Evolutionary conservation across 495 filamentous ascomycete genomes (phyloP).

Genomic region (Cercophora newfieldiana): DNA sequence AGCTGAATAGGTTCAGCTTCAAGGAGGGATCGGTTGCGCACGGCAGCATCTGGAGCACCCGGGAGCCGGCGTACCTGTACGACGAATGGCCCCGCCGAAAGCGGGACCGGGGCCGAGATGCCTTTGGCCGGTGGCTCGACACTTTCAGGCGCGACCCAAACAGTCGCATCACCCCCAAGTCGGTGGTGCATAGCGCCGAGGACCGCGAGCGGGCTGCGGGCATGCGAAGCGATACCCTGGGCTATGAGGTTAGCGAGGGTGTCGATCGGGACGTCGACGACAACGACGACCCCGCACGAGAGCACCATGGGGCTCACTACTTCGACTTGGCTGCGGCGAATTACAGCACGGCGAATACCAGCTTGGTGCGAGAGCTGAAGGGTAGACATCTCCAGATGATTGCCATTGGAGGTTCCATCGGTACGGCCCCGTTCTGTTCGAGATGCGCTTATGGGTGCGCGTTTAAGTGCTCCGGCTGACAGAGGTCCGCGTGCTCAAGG

Average conservation of each 20-base stretch:
- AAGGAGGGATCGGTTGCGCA: slow-evolving; percentile 38
- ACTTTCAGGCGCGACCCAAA: slow-evolving; percentile 83
- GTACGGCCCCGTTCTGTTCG: slow-evolving; percentile 55
- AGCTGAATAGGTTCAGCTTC: slow-evolving; percentile 24
- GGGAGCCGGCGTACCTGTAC: slow-evolving; percentile 40
- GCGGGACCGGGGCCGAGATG: slow-evolving; percentile 3
- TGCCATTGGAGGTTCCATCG: slow-evolving; percentile 93
- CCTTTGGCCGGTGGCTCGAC: slow-evolving; percentile 59
- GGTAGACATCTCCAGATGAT: slow-evolving; percentile 94
- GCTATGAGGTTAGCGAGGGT: neutral
- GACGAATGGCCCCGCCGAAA: neutral
- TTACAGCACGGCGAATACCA: slow-evolving; percentile 71
- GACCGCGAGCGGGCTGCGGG: slow-evolving; percentile 5
- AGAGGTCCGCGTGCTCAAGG: slow-evolving; percentile 47
- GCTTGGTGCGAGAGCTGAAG: slow-evolving; percentile 74
- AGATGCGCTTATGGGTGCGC: neutral
- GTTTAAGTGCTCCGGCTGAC: neutral
- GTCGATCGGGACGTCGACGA: neutral
- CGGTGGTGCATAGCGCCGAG: slow-evolving; percentile 45
- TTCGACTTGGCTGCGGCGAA: slow-evolving; percentile 78
- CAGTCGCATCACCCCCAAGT: slow-evolving; percentile 57
- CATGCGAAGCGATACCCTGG: neutral
- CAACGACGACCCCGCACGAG: neutral
- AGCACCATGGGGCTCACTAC: slow-evolving; percentile 46
- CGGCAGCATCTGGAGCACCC: slow-evolving; percentile 41